Percentiles rank a stretch among this genome's conserved stretches.
phyloP scores from a whole-genome alignment of 108 stramenopile species.

The Craspedostauros australis region DNA sequence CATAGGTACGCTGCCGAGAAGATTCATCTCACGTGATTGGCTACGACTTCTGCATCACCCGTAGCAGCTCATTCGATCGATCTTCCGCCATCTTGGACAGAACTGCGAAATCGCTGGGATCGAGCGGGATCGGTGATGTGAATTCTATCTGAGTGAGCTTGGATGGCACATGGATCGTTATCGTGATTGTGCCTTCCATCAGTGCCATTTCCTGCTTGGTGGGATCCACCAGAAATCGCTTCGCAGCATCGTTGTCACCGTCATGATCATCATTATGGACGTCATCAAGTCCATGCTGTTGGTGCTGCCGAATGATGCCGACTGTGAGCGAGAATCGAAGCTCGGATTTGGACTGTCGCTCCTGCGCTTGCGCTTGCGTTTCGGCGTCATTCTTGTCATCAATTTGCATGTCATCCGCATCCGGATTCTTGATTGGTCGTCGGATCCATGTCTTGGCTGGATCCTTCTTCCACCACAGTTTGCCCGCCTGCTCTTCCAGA shows the following conservation, averaged over 20 bases:
- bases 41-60: slow-evolving; percentile 1
- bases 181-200: slow-evolving; percentile 13
- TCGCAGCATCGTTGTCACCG: slow-evolving; percentile 8
- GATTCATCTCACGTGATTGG: no score
- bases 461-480: slow-evolving; percentile 18
- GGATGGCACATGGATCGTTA: slow-evolving; percentile 7
- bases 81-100: slow-evolving; percentile 20
- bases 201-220: slow-evolving; percentile 9
- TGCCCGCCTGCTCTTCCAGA: slow-evolving; percentile 20
- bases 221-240: slow-evolving; percentile 27
- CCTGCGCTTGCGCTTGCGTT: not conserved
- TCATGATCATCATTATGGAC: not conserved
- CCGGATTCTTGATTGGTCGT: not conserved
- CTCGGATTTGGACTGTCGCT: not conserved
- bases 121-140: slow-evolving; percentile 9
- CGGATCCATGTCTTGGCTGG: slow-evolving; percentile 6
- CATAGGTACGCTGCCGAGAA: no score
- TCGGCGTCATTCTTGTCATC: not conserved
- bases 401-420: not conserved
- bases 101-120: slow-evolving; percentile 18
- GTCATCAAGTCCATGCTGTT: no score
- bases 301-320: slow-evolving; percentile 16
- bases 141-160: slow-evolving; percentile 19
- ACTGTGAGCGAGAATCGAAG: slow-evolving; percentile 23
- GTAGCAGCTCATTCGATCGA: slow-evolving; percentile 15